Percentiles rank a stretch among this genome's conserved stretches.
phyloP scores from a whole-genome alignment of 106 monocot species.

The Platanthera zijinensis region DNA sequence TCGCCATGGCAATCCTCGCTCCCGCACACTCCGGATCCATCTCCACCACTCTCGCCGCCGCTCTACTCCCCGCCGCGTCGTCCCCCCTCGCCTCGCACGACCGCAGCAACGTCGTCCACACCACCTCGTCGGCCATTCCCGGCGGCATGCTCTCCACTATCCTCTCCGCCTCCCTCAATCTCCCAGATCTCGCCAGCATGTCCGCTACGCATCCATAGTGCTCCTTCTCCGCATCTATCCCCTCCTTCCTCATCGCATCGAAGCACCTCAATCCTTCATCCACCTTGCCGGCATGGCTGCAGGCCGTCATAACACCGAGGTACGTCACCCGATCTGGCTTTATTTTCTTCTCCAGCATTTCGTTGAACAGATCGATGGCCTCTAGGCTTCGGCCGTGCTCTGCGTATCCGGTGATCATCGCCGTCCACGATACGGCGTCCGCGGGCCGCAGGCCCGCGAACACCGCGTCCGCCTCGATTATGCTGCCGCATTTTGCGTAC shows the following conservation, averaged over 20 bases:
- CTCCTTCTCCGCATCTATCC: constrained; percentile 53
- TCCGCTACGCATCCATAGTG: constrained; percentile 86
- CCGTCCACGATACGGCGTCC: constrained; percentile 70
- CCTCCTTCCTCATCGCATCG: constrained; percentile 39
- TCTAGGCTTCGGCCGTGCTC: constrained; percentile 57
- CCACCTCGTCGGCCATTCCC: constrained; percentile 45
- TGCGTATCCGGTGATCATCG: constrained; percentile 82
- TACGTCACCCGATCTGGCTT: constrained; percentile 49
- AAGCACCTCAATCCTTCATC: constrained; percentile 64
- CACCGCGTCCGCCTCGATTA: constrained; percentile 33
- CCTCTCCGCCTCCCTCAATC: constrained; percentile 46
- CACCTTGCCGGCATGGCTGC: constrained; percentile 63
- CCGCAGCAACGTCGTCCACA: constrained; percentile 59
- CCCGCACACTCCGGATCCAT: constrained; percentile 46
- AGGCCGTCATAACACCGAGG: constrained; percentile 69
- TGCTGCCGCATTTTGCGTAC: constrained; percentile 72
- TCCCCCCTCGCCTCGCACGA: constrained; percentile 54
- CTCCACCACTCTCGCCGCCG: constrained; percentile 39
- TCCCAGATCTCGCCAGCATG: constrained; percentile 56
- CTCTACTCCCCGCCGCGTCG: constrained; percentile 31
- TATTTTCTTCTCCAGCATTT: constrained; percentile 32
- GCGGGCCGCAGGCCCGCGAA: constrained; percentile 17
- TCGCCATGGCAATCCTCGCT: constrained; percentile 45
- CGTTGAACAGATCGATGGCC: constrained; percentile 57
- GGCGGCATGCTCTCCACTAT: constrained; percentile 39